A percentile compares a stretch with the other conserved stretches of the same genome.
These are phyloP conservation scores for Fusarium sp. DNA, from an alignment of 2,329 filamentous ascomycete species.

Conservation along the genomic window DNA sequence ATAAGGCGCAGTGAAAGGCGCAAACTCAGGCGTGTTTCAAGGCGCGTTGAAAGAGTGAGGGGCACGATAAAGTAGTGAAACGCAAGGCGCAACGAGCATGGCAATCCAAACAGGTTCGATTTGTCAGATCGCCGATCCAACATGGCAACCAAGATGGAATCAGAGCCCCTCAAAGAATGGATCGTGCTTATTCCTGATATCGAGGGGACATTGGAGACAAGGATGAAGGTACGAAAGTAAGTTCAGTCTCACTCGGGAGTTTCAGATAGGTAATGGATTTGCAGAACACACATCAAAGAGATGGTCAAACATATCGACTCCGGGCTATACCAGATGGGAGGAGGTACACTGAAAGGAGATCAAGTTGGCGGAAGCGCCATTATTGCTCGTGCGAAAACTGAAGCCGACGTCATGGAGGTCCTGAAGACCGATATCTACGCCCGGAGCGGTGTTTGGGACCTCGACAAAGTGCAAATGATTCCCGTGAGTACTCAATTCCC, in stretches of 20 bases:
- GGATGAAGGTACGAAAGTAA: not conserved
- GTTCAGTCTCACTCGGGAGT: not conserved
- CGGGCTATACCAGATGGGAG: not conserved
- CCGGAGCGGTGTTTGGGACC: not conserved
- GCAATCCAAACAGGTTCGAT: not conserved
- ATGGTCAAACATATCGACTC: not conserved
- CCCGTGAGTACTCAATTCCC: not conserved
- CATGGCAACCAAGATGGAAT: not conserved
- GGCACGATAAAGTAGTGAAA: not conserved
- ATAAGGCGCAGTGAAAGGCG: not conserved
- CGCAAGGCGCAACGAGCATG: not conserved
- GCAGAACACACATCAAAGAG: not conserved
- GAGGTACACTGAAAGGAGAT: not conserved
- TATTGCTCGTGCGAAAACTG: not conserved
- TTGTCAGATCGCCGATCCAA: not conserved
- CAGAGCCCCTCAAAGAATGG: not conserved
- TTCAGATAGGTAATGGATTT: not conserved
- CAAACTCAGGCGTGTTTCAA: not conserved
- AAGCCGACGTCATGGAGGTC: not conserved
- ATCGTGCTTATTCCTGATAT: not conserved
- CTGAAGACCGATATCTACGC: not conserved
- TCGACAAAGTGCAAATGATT: not conserved
- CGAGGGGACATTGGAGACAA: not conserved
- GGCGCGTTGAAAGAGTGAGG: not conserved
- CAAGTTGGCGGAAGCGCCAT: not conserved